Conservation (phyloP, 106 monocot genomes). For the Iris macrosiphon region DNA sequence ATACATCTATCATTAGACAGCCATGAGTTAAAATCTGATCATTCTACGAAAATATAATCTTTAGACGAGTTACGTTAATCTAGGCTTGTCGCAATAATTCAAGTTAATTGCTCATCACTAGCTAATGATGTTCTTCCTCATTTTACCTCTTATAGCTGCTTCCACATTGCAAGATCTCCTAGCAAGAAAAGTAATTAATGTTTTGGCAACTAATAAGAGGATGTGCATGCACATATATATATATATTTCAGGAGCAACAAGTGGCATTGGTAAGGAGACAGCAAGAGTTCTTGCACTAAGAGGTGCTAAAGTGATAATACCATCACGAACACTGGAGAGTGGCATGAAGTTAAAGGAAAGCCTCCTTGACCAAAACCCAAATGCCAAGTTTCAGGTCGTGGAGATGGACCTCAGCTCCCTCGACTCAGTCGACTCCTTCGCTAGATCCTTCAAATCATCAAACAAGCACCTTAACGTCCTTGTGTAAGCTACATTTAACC, state of each 20-base stretch:
- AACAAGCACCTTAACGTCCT: slow-evolving; percentile 62
- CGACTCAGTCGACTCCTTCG: slow-evolving; percentile 52
- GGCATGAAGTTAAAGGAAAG: slow-evolving; percentile 48
- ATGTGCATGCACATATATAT: neutral
- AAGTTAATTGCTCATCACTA: too few species aligned
- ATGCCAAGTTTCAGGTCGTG: slow-evolving; percentile 53
- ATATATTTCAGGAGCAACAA: slow-evolving; percentile 45
- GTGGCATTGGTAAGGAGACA: slow-evolving; percentile 80
- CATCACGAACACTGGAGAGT: slow-evolving; percentile 39
- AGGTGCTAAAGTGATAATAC: slow-evolving; percentile 61
- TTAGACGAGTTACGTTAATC: too few species aligned
- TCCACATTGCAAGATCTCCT: too few species aligned
- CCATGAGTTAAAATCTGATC: too few species aligned
- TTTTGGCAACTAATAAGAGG: too few species aligned
- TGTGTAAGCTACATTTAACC: slow-evolving; percentile 38
- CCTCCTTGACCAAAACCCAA: slow-evolving; percentile 43
- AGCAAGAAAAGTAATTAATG: too few species aligned
- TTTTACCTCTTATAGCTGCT: too few species aligned
- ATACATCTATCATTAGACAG: too few species aligned
- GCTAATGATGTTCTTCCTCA: too few species aligned
- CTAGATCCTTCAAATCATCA: slow-evolving; percentile 39
- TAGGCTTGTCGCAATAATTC: too few species aligned
- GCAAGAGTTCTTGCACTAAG: slow-evolving; percentile 62
- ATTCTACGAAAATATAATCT: too few species aligned
- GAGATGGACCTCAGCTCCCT: slow-evolving; percentile 83